Percentiles rank a stretch among this genome's conserved stretches.
Conservation (phyloP, 768 basidiomycete species). For the Dioszegia hungarica region DNA sequence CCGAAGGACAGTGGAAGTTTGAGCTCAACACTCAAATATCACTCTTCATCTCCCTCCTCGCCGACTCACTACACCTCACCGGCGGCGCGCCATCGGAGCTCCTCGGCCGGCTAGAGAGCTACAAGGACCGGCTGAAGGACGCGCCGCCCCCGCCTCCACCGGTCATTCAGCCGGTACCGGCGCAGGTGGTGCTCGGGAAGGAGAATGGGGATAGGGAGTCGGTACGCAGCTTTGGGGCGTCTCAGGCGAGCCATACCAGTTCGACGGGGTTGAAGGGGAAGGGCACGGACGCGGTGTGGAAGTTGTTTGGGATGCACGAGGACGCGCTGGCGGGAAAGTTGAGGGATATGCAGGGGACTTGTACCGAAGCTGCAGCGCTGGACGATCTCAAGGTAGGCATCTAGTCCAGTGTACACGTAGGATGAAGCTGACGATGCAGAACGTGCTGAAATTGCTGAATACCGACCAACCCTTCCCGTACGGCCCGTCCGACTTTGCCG, state of each 20-base stretch:
- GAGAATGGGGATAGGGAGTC: conserved; percentile 9
- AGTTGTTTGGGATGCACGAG: conserved; percentile 15
- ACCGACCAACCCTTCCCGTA: conserved; percentile 78
- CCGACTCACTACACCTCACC: conserved; percentile 68
- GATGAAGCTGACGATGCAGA: conserved; percentile 52
- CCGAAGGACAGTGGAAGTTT: conserved; percentile 83
- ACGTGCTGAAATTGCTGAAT: conserved; percentile 85
- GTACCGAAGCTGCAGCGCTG: conserved; percentile 65
- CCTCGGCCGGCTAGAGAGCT: conserved; percentile 72
- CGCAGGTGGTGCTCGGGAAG: neutral
- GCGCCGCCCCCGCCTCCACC: conserved; percentile 55
- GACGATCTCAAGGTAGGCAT: conserved; percentile 71
- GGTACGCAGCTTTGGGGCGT: neutral
- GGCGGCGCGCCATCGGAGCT: conserved; percentile 81
- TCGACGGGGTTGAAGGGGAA: conserved; percentile 10
- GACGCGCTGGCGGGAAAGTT: conserved; percentile 16
- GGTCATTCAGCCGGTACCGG: neutral
- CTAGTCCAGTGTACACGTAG: neutral
- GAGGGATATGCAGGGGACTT: conserved; percentile 15
- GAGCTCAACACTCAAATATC: conserved; percentile 90
- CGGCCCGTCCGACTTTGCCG: conserved; percentile 77
- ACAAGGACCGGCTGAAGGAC: conserved; percentile 64
- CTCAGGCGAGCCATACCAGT: neutral
- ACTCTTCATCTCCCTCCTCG: conserved; percentile 76
- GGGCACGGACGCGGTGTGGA: conserved; percentile 12